Percentiles rank a stretch among this genome's conserved stretches.
phyloP scores from a whole-genome alignment of 352 stramenopile genomes.

The Phytophthora constricta region DNA sequence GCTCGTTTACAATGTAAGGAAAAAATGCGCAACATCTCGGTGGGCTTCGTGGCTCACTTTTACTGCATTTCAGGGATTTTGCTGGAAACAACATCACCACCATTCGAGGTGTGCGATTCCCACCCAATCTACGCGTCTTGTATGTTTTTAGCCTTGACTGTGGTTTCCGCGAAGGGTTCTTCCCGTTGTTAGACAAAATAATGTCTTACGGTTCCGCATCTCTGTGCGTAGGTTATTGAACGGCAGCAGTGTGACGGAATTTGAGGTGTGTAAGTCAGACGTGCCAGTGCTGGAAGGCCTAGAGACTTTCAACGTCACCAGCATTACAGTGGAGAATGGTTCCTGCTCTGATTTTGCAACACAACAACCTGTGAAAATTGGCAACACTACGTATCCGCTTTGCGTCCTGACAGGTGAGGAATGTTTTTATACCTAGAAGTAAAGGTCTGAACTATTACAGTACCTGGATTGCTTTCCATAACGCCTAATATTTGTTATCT shows the following conservation, averaged over 20 bases:
- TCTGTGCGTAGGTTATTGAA: conserved; percentile 29
- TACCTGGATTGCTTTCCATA: not conserved
- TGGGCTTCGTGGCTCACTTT: not conserved
- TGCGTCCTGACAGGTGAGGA: conserved; percentile 37
- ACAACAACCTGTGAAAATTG: conserved; percentile 14
- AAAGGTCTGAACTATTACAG: not conserved
- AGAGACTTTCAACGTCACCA: conserved; percentile 28
- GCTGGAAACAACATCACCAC: conserved; percentile 31
- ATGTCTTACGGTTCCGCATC: not conserved
- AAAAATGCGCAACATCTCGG: not conserved
- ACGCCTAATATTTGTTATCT: not conserved
- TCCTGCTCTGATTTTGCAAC: conserved; percentile 20
- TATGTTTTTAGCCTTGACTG: conserved; percentile 2
- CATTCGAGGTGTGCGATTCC: conserved; percentile 39
- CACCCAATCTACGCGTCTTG: conserved; percentile 32
- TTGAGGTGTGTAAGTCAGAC: conserved; percentile 42
- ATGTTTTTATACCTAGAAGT: no score
- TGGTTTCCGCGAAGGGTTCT: not conserved
- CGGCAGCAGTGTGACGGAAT: conserved; percentile 33
- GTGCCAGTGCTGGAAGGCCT: conserved; percentile 34
- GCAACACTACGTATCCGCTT: conserved; percentile 29
- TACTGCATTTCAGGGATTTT: conserved; percentile 27
- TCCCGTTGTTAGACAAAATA: no score
- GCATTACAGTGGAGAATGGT: conserved; percentile 4
- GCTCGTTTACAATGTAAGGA: conserved; percentile 41